Base-by-base conservation (phyloP, 108 stramenopile species). In the Epithemia pelagica region DNA sequence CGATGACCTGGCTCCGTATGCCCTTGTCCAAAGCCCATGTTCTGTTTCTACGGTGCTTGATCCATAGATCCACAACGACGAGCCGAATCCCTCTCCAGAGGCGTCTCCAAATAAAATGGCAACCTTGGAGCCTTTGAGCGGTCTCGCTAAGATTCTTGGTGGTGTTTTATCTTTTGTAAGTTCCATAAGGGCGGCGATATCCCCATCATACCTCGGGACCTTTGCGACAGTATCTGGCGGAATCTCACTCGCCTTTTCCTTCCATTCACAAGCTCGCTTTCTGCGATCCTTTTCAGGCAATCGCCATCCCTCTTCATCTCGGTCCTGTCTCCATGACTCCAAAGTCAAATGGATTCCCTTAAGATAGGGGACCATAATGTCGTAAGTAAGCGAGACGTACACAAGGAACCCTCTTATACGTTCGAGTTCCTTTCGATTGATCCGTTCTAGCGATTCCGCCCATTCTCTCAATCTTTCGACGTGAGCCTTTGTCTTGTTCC, bases 31-130 rank as follows among this genome's bases (percentile, higher is more conserved):
- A 15, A 15, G 5, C 5, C 37, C 15, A 15, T 46, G 37, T 15
- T 46, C 37, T 10, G 37, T 15, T 46, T 46, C 10, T 10, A 46
- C 15, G 37, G 37, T 46, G 15, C 10, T 15, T 46, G 37, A 46
- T 46, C 37, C 37, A 5, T 46, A 15, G 37, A 46, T 46, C 37
- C 37, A 46, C 5, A 46, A 2, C 24, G 51, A 51, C 5, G 64
- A 32, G 25, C 82, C 78, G 37, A 78, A 76, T 0, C 74, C 74
- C 10, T 56, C 61, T 0, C 74, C 77, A 3, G 74, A 78, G 0
- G 83, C 83, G 57, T 84, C 77, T 0, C 66, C 83, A 71, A 84
- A 84, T 15, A 79, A 74, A 58, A 78, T 75, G 2, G 65, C 23
- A 0, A 73, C 66, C 10, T 27, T 25, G 23, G 55, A 66, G 10